Evolutionary conservation across 352 stramenopile genomes (phyloP), one percentile per base, ranked within the genome.

Genomic region (Phytophthora ramorum): DNA sequence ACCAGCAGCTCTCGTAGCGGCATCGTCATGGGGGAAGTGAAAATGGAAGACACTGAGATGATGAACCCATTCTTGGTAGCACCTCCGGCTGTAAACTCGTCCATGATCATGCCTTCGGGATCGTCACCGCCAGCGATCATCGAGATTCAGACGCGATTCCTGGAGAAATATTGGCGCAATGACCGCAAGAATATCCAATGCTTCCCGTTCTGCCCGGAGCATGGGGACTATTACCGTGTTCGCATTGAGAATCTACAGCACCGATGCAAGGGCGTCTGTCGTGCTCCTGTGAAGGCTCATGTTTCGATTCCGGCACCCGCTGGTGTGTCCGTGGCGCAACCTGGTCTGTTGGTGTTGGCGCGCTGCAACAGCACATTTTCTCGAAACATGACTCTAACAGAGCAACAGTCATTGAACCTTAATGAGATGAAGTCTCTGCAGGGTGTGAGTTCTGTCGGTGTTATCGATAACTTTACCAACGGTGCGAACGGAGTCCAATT

Each of bases 121-220:
- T 70, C 66, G 7, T 45, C 51, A 9, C 46, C 45, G n/a, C 81
- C 78, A 2, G 77, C 87, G 1, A 67, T 80, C 6, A 89, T 96
- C 14, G 74, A 89, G 24, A 91, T 96, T 43, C 77, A 91, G 59
- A 95, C 90, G 13, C 73, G 63, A 8, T 97, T 97, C 73, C 57
- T 96, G 28, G 81, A 92, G 34, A 97, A 97, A 63, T 97, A 97
- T 60, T 97, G 89, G 84, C 87, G 90, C 57, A 97, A 97, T 59
- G 90, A 97, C 50, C 87, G 90, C 43, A 97, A 97, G 73, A 97
- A 97, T 59, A 92, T 97, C 38, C 90, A 97, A 66, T 97, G 90
- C 58, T 97, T 97, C 66, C 90, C 90, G 14, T 94, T 91, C 53
- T 97, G 90, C 35, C 89, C 87, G 7, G 89, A 96, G 37, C 88